Evolutionary conservation across 1,284 basidiomycete species (phyloP).

Genomic region (Pseudozyma flocculosa): DNA sequence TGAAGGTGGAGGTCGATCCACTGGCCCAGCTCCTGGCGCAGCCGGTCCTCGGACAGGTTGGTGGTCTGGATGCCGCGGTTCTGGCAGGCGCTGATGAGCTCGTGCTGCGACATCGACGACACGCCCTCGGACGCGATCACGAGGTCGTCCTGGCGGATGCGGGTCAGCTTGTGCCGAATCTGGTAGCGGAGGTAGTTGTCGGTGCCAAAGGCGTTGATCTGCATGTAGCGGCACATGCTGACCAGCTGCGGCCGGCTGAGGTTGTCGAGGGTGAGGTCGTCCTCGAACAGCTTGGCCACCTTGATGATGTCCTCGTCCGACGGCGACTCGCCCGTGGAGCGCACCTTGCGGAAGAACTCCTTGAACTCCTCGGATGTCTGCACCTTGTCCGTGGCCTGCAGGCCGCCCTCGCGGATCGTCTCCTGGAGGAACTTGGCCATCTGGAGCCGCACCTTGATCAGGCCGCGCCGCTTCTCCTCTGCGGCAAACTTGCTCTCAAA

Average conservation of each 20-base stretch:
- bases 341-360: slow-evolving; percentile 98
- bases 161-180: slow-evolving; percentile 79
- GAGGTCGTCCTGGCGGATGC: slow-evolving; percentile 85
- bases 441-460: slow-evolving; percentile 89
- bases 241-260: slow-evolving; percentile 94
- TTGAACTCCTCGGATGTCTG: slow-evolving; percentile 94
- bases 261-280: slow-evolving; percentile 97
- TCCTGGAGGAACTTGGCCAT: slow-evolving; percentile 99
- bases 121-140: slow-evolving; percentile 85
- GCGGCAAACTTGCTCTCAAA: slow-evolving; percentile 87
- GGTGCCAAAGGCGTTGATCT: slow-evolving; percentile 95
- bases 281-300: slow-evolving; percentile 94
- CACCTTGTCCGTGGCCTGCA: slow-evolving; percentile 79
- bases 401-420: slow-evolving; percentile 87
- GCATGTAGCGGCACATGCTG: slow-evolving; percentile 90
- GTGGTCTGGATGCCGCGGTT: slow-evolving; percentile 87
- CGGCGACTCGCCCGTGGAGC: slow-evolving; percentile 90
- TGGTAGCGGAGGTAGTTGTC: slow-evolving; percentile 96
- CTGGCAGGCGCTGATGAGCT: slow-evolving; percentile 89
- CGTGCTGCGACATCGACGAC: slow-evolving; percentile 82
- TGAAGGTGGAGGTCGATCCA: slow-evolving; percentile 94
- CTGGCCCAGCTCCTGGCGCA: slow-evolving; percentile 83
- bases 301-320: slow-evolving; percentile 84
- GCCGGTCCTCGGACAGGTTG: slow-evolving; percentile 64
- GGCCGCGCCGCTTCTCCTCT: slow-evolving; percentile 93